Conservation (phyloP, 2,329 filamentous ascomycete genomes). For the Alternaria hordeiaustralica region DNA sequence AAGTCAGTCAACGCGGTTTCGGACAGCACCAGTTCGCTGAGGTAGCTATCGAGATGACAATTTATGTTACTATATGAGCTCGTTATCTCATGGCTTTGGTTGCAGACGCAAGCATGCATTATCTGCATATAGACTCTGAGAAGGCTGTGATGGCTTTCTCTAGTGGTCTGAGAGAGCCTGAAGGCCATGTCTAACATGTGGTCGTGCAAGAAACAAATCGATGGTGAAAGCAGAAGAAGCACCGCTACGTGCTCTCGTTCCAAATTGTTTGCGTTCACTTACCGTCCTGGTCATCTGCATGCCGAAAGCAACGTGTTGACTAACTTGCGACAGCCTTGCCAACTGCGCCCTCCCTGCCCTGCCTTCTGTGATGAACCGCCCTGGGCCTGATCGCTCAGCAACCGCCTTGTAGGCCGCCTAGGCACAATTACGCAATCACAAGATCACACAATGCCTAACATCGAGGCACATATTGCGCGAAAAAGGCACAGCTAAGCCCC, state of each 20-base stretch:
- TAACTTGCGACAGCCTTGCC: background rate
- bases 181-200: background rate
- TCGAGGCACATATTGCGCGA: background rate
- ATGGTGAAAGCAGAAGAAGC: background rate
- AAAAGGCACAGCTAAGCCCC: slow-evolving; percentile 7
- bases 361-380: background rate
- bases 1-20: background rate
- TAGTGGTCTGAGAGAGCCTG: background rate
- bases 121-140: background rate
- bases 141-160: background rate
- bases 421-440: background rate
- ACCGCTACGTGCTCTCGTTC: background rate
- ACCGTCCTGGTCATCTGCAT: background rate
- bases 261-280: background rate
- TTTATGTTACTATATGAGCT: background rate
- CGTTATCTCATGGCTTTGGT: background rate
- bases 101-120: background rate
- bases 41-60: background rate
- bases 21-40: background rate
- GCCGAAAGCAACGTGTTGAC: background rate
- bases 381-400: background rate
- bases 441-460: background rate
- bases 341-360: slow-evolving; percentile 1
- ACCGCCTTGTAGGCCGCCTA: slow-evolving; percentile 1
- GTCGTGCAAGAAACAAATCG: background rate